Conservation (phyloP, 305 asterid genomes). For the Ilex paraguariensis region DNA sequence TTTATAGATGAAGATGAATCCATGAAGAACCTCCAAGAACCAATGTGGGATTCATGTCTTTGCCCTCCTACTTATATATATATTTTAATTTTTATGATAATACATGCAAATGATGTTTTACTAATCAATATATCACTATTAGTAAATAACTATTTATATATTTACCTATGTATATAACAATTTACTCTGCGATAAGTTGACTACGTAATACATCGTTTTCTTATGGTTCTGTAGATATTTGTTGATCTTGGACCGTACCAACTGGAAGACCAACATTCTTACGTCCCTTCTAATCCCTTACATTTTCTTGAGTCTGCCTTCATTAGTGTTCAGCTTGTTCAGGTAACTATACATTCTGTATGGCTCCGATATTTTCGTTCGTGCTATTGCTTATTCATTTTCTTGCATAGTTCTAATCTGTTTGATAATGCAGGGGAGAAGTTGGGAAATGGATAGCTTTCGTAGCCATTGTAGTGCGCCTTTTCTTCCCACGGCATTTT, state of each 20-base stretch:
- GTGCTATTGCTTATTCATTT: neutral
- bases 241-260: slow-evolving; percentile 78
- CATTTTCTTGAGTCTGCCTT: slow-evolving; percentile 81
- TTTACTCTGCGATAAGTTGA: neutral
- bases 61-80: neutral
- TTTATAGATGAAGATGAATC: too few relatives aligned
- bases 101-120: too few relatives aligned
- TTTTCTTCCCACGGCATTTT: slow-evolving; percentile 58
- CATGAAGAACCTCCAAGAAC: too few relatives aligned
- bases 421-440: slow-evolving; percentile 55
- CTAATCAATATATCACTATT: too few relatives aligned
- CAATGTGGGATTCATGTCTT: neutral
- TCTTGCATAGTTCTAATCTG: neutral
- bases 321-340: slow-evolving; percentile 44
- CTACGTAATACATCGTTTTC: neutral
- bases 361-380: neutral
- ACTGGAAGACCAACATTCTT: slow-evolving; percentile 89
- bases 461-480: slow-evolving; percentile 60
- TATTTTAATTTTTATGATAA: neutral
- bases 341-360: slow-evolving; percentile 34
- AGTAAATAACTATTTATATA: too few relatives aligned
- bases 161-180: neutral
- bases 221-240: slow-evolving; percentile 53
- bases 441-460: slow-evolving; percentile 85
- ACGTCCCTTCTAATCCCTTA: slow-evolving; percentile 86